Base-by-base conservation (phyloP, 768 basidiomycete species). In the Auricularia sp. region DNA sequence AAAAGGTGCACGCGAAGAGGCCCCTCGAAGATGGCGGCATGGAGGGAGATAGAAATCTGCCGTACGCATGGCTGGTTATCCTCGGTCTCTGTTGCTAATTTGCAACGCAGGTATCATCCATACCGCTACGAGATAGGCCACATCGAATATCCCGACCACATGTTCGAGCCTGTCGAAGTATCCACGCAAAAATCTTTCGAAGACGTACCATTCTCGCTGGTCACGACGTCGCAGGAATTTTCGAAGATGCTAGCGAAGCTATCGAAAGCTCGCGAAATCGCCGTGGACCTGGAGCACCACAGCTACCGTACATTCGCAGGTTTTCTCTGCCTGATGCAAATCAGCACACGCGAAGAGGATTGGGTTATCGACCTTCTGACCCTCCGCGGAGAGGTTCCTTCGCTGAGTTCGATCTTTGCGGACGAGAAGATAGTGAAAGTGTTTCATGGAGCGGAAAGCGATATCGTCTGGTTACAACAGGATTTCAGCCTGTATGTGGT, bases 381-480 rank as follows among this genome's bases (percentile, higher is more conserved):
- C 3, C 73, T 98, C 29, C 78, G 94, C 64, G 85, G 88, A 5
- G 87, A 89, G 67, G 76, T 96, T 61, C 83, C 84, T 66, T 81
- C 82, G 54, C 73, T 92, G 61, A 94, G 92, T 70, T 87, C 93
- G 71, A 83, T 93, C 2, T 90, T 98, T 68, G 87, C 91, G 0
- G 81, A 98, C 73, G 90, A 94, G 0, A 77, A 76, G 2, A 87
- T 95, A 64, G 81, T 95, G 68, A 98, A 98, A 81, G 93, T 88
- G 6, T 86, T 99, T 66, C 97, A 98, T 74, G 96, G 97, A 34
- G 92, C 96, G 1, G 90, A 94, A 43, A 90, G 87, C 65, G 97
- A 99, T 72, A 87, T 98, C 53, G 77, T 93, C 4, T 98, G 97
- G 97, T 82, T 98, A 18, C 96, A 99, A 72, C 91, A 93, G 74